Percentiles rank a stretch among this genome's conserved stretches.
phyloP scores from a whole-genome alignment of 306 rosid species.

The Castanea sativa region DNA sequence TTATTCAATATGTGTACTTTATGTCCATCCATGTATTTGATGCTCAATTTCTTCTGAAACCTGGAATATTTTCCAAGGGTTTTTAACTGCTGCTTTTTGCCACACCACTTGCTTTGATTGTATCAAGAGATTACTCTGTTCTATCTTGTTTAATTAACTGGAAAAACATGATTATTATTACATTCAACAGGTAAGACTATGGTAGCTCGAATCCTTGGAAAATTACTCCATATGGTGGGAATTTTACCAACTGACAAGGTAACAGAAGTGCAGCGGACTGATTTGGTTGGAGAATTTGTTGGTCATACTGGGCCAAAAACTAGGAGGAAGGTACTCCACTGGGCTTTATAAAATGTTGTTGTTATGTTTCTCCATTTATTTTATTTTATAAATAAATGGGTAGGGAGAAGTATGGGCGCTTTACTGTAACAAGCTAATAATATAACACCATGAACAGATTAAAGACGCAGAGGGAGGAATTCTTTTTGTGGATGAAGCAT shows the following conservation, averaged over 20 bases:
- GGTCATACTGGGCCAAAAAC: conserved; percentile 99
- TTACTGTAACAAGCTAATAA: conserved; percentile 18
- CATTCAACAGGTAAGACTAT: conserved; percentile 82
- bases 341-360: background rate
- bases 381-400: background rate
- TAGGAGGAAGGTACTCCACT: conserved; percentile 64
- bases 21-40: background rate
- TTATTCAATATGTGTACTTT: background rate
- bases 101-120: background rate
- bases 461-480: conserved; percentile 95
- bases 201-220: conserved; percentile 95
- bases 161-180: conserved; percentile 2
- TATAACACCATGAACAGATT: conserved; percentile 44
- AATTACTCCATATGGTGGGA: conserved; percentile 90
- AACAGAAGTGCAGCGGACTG: conserved; percentile 95
- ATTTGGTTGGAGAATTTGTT: conserved; percentile 94
- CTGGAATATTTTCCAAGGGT: background rate
- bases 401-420: background rate
- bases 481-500: conserved; percentile 93
- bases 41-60: background rate
- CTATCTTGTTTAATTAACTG: background rate
- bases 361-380: background rate
- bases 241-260: conserved; percentile 86
- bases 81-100: background rate
- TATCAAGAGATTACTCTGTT: background rate